These are phyloP conservation scores for Tephrocybe sp. DNA, from an alignment of 768 basidiomycete species.

Conservation along the genomic window DNA sequence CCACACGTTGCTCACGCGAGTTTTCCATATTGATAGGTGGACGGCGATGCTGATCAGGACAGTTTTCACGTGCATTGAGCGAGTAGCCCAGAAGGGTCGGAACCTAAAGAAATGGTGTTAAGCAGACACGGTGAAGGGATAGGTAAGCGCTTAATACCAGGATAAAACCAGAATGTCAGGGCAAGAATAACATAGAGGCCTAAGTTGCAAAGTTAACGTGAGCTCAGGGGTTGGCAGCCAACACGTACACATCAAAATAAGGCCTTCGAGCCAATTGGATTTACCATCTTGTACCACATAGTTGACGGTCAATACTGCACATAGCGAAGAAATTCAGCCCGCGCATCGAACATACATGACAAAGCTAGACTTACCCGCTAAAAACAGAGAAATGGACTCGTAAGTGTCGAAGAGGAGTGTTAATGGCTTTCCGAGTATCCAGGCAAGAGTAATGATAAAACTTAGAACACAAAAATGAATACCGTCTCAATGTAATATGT, in stretches of 20 bases:
- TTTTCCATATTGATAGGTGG: background rate
- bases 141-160: conserved; percentile 28
- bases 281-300: conserved; percentile 84
- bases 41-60: background rate
- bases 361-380: conserved; percentile 30
- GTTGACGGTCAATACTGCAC: conserved; percentile 74
- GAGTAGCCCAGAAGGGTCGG: conserved; percentile 31
- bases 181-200: conserved; percentile 71
- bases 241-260: conserved; percentile 59
- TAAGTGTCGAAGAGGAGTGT: conserved; percentile 86
- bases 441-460: conserved; percentile 74
- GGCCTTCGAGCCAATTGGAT: conserved; percentile 90
- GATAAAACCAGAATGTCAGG: conserved; percentile 65
- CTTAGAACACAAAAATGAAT: conserved; percentile 27
- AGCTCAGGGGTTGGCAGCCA: background rate
- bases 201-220: conserved; percentile 19
- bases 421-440: conserved; percentile 77
- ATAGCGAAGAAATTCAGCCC: background rate
- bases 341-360: background rate
- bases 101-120: conserved; percentile 14
- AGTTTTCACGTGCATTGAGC: conserved; percentile 15
- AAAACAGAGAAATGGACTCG: conserved; percentile 67
- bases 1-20: too few relatives aligned
- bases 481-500: background rate
- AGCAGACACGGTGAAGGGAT: background rate